Evolutionary conservation across 352 stramenopile species (phyloP).

Genomic region (Phytophthora palmivora): DNA sequence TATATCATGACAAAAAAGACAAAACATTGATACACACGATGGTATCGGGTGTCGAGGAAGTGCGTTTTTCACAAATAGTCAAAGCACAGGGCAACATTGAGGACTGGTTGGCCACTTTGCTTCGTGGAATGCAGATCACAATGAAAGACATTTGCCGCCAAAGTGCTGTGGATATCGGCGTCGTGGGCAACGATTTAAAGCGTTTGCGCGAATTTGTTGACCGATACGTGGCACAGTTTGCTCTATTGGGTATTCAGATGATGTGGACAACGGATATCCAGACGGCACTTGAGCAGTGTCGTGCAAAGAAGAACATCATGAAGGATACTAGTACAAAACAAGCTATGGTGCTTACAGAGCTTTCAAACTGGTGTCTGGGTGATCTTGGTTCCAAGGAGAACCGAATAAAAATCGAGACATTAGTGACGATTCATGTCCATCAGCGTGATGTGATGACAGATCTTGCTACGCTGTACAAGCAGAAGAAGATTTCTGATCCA

Average conservation of each 20-base stretch:
- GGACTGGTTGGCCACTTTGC: slow-evolving; percentile 97
- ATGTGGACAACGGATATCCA: slow-evolving; percentile 97
- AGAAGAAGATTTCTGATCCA: slow-evolving; percentile 96
- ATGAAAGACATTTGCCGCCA: slow-evolving; percentile 98
- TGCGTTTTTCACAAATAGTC: slow-evolving; percentile 95
- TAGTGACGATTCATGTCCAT: slow-evolving; percentile 99
- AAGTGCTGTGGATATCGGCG: slow-evolving; percentile 93
- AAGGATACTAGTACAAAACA: slow-evolving; percentile 97
- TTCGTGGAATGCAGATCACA: slow-evolving; percentile 95
- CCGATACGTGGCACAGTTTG: slow-evolving; percentile 95
- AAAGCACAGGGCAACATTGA: slow-evolving; percentile 99
- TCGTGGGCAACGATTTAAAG: slow-evolving; percentile 93
- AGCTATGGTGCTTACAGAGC: slow-evolving; percentile 92
- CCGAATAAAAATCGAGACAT: slow-evolving; percentile 97
- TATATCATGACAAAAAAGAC: slow-evolving; percentile 98
- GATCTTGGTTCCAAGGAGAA: slow-evolving; percentile 97
- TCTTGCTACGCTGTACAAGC: slow-evolving; percentile 92
- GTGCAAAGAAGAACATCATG: slow-evolving; percentile 97
- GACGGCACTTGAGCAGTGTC: slow-evolving; percentile 94
- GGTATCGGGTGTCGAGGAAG: slow-evolving; percentile 94
- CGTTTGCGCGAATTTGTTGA: slow-evolving; percentile 95
- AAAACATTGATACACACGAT: slow-evolving; percentile 96
- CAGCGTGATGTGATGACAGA: slow-evolving; percentile 98
- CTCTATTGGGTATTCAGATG: slow-evolving; percentile 96
- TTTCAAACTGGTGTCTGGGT: slow-evolving; percentile 97